Percentiles rank a stretch among this genome's conserved stretches.
These are phyloP conservation scores for Mycena latifolia DNA, from an alignment of 768 basidiomycete species.

Conservation along the genomic window DNA sequence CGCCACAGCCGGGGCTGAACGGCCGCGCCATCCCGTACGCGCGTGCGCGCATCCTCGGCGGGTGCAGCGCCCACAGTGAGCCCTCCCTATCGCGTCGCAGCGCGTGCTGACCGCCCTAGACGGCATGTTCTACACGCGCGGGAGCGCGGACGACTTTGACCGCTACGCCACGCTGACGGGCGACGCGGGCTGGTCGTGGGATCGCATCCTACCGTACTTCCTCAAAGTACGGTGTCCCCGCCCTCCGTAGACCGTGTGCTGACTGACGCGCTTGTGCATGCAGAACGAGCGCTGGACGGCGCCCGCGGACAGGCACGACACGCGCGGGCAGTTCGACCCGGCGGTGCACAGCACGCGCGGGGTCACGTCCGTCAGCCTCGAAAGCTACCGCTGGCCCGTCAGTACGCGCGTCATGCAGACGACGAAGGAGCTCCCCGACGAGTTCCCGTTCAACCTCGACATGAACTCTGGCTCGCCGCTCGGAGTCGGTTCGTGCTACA, in stretches of 20 bases:
- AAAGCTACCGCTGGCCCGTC: slow-evolving; percentile 37
- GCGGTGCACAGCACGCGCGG: slow-evolving; percentile 50
- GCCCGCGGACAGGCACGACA: slow-evolving; percentile 54
- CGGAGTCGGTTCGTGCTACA: slow-evolving; percentile 36
- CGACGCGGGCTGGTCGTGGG: slow-evolving; percentile 53
- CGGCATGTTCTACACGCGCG: slow-evolving; percentile 47
- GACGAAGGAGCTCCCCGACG: slow-evolving; percentile 40
- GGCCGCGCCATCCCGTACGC: slow-evolving; percentile 14
- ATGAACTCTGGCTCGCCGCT: slow-evolving; percentile 44
- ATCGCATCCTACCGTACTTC: slow-evolving; percentile 44
- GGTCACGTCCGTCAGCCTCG: slow-evolving; percentile 44
- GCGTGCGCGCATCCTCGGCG: slow-evolving; percentile 41
- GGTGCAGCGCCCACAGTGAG: slow-evolving; percentile 43
- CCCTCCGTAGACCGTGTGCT: too few species aligned
- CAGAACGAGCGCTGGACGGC: slow-evolving; percentile 52
- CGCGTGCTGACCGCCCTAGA: too few species aligned
- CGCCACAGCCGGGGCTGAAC: slow-evolving; percentile 35
- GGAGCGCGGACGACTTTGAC: slow-evolving; percentile 46
- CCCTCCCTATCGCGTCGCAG: too few species aligned
- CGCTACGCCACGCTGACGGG: slow-evolving; percentile 45
- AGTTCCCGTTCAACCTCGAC: too few species aligned
- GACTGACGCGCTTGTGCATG: too few species aligned
- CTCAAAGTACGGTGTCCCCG: slow-evolving; percentile 39
- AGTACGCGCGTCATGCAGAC: slow-evolving; percentile 44
- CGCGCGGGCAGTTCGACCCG: slow-evolving; percentile 52